Conservation (phyloP, 2,329 filamentous ascomycete genomes). For the Aspergillus costaricaensis region DNA sequence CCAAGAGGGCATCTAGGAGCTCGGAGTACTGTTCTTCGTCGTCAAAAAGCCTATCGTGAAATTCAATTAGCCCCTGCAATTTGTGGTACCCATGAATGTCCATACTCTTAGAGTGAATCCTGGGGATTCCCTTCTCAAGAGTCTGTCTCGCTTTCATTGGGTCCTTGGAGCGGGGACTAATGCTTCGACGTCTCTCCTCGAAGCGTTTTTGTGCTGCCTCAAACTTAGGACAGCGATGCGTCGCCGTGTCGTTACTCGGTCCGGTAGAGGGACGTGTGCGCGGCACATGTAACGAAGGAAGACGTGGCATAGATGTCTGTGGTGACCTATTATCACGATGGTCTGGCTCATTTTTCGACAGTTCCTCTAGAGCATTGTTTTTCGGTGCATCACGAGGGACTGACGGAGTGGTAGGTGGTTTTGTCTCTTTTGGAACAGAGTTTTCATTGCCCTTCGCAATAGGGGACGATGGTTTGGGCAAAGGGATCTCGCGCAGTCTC, state of each 20-base stretch:
- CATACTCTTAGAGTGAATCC: slow-evolving; percentile 39
- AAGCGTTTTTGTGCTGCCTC: slow-evolving; percentile 23
- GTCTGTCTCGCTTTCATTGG: slow-evolving; percentile 39
- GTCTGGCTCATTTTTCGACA: slow-evolving; percentile 41
- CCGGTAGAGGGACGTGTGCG: slow-evolving; percentile 7
- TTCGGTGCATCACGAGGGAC: slow-evolving; percentile 17
- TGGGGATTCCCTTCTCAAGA: slow-evolving; percentile 40
- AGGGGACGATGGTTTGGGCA: neutral
- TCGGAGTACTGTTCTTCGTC: slow-evolving; percentile 41
- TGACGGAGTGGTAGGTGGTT: slow-evolving; percentile 22
- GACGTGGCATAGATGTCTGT: neutral
- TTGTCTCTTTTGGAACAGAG: slow-evolving; percentile 16
- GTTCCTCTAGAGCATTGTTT: slow-evolving; percentile 39
- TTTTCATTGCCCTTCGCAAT: slow-evolving; percentile 28
- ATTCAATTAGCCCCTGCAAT: slow-evolving; percentile 43
- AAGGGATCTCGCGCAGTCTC: neutral
- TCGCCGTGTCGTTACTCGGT: neutral
- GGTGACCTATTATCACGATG: slow-evolving; percentile 28
- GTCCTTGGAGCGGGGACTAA: slow-evolving; percentile 43
- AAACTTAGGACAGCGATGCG: slow-evolving; percentile 31
- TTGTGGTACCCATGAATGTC: slow-evolving; percentile 48
- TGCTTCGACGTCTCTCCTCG: slow-evolving; percentile 36
- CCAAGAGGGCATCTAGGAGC: slow-evolving; percentile 41
- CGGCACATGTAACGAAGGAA: slow-evolving; percentile 15
- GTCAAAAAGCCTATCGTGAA: slow-evolving; percentile 38